phyloP scores from a whole-genome alignment of 2,329 filamentous ascomycete genomes.

The Penicillium aurantiogriseum region DNA sequence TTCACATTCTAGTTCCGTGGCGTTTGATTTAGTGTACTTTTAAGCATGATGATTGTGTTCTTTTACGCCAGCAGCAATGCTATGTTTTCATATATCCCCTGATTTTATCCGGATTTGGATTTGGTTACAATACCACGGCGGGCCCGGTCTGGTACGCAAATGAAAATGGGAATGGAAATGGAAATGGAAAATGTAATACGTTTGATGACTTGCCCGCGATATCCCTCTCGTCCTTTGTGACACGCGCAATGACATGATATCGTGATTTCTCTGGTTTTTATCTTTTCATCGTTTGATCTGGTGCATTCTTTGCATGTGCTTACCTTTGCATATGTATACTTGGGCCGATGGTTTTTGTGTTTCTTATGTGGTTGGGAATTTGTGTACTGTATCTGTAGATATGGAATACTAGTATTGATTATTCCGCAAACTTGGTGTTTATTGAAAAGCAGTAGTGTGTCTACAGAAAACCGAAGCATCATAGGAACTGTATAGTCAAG shows the following conservation, averaged over 20 bases:
- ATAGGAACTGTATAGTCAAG: too few relatives aligned
- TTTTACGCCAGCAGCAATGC: slow-evolving; percentile 15
- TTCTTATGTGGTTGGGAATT: background rate
- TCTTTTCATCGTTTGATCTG: background rate
- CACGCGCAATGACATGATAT: slow-evolving; percentile 15
- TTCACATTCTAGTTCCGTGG: slow-evolving; percentile 49
- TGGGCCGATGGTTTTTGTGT: background rate
- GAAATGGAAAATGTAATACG: slow-evolving; percentile 22
- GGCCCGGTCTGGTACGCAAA: slow-evolving; percentile 28
- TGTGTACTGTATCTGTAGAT: slow-evolving; percentile 11
- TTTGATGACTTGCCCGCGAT: slow-evolving; percentile 22
- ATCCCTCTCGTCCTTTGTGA: slow-evolving; percentile 4
- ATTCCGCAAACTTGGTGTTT: background rate
- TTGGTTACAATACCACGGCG: slow-evolving; percentile 27
- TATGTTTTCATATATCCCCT: slow-evolving; percentile 21
- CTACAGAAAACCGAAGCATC: background rate
- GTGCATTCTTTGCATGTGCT: slow-evolving; percentile 9
- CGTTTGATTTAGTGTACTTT: slow-evolving; percentile 37
- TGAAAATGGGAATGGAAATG: background rate
- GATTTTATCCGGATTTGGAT: slow-evolving; percentile 15
- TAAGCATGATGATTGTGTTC: slow-evolving; percentile 13
- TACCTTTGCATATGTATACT: background rate
- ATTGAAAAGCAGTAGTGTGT: background rate
- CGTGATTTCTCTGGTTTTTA: slow-evolving; percentile 2
- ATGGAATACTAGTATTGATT: slow-evolving; percentile 1